These are phyloP conservation scores for Tylopilus balloui DNA, from an alignment of 768 basidiomycete genomes.

Conservation along the genomic window DNA sequence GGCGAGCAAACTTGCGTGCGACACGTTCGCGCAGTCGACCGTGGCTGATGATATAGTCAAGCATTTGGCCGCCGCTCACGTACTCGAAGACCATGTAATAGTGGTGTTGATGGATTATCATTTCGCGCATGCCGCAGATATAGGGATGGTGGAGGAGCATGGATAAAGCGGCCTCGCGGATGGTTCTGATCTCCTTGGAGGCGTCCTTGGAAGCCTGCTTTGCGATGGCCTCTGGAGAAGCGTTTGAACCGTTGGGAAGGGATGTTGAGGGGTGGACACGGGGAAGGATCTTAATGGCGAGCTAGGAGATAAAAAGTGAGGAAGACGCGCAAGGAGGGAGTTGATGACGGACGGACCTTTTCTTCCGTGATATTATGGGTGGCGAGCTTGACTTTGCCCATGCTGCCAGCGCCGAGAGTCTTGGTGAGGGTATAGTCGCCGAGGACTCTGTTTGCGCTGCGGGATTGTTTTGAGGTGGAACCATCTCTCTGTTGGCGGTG, in stretches of 20 bases:
- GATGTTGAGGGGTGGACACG: conserved; percentile 63
- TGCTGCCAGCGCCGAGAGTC: conserved; percentile 95
- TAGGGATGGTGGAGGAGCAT: conserved; percentile 98
- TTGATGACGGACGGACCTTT: conserved; percentile 59
- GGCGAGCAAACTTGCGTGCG: conserved; percentile 94
- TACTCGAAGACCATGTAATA: conserved; percentile 99
- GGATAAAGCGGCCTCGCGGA: conserved; percentile 92
- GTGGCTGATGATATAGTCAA: conserved; percentile 99
- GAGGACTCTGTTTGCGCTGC: conserved; percentile 50
- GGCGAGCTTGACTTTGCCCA: conserved; percentile 99
- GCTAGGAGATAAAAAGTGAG: conserved; percentile 41
- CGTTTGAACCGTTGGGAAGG: conserved; percentile 43
- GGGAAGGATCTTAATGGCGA: conserved; percentile 98
- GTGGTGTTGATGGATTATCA: conserved; percentile 96
- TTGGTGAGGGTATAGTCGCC: conserved; percentile 96
- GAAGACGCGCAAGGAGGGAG: not conserved
- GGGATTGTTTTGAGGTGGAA: conserved; percentile 34
- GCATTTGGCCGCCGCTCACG: conserved; percentile 98
- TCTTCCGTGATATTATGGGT: conserved; percentile 85
- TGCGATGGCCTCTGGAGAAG: conserved; percentile 53
- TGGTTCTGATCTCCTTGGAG: conserved; percentile 92
- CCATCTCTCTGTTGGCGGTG: conserved; percentile 30
- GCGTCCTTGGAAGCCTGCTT: conserved; percentile 87
- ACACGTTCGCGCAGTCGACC: conserved; percentile 92
- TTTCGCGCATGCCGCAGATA: conserved; percentile 98